phyloP scores from a whole-genome alignment of 345 rosid species.

The Excoecaria agallocha region DNA sequence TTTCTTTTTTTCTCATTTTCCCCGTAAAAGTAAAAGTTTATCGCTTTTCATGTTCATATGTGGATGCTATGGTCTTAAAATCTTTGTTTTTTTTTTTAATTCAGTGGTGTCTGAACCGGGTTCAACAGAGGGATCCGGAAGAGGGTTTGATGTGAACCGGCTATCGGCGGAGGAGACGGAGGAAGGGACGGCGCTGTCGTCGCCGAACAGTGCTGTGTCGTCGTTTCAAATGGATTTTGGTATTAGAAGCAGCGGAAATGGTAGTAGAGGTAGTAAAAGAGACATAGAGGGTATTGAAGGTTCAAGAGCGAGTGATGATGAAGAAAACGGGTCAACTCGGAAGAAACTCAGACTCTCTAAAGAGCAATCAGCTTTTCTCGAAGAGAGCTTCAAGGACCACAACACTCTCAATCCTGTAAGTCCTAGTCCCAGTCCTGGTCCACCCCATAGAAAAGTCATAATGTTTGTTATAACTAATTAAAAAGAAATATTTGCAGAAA shows the following conservation, averaged over 20 bases:
- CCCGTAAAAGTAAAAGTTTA: background rate
- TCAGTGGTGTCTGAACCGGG: constrained; percentile 43
- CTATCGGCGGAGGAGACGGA: constrained; percentile 49
- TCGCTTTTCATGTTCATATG: background rate
- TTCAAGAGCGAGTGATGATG: constrained; percentile 77
- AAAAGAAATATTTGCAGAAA: constrained; percentile 38
- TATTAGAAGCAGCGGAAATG: constrained; percentile 37
- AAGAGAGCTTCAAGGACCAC: constrained; percentile 90
- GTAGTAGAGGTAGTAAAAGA: constrained; percentile 43
- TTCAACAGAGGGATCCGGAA: constrained; percentile 28
- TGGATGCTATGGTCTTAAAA: background rate
- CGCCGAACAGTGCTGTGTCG: constrained; percentile 79
- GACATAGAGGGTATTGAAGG: constrained; percentile 43
- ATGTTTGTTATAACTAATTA: no score
- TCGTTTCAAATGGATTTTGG: constrained; percentile 86
- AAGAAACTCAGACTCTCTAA: constrained; percentile 93
- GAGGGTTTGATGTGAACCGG: constrained; percentile 52
- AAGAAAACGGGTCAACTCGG: constrained; percentile 80
- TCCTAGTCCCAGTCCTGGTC: background rate
- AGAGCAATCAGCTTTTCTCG: constrained; percentile 91
- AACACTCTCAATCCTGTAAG: constrained; percentile 84
- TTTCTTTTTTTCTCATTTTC: background rate
- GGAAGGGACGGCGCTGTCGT: constrained; percentile 52
- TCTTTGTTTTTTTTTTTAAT: background rate
- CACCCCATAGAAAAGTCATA: no score